Conservation (phyloP, 1,139 yeast species). For the Pichia sp. region DNA sequence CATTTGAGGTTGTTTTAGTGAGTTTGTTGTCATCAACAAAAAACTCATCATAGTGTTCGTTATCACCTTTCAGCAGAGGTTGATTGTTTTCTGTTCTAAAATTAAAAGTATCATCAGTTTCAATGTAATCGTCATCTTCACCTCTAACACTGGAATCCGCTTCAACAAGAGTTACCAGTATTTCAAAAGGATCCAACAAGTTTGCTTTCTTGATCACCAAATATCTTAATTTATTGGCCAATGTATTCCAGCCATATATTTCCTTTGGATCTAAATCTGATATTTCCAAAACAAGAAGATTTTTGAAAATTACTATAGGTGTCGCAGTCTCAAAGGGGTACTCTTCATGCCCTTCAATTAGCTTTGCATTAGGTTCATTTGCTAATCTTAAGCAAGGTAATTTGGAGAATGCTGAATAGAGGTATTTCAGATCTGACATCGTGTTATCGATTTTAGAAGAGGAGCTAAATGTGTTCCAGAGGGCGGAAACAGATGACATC, state of each 20-base stretch:
- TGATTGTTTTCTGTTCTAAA: neutral
- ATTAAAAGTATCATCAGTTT: neutral
- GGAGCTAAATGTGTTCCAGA: constrained; percentile 34
- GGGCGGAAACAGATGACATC: constrained; percentile 40
- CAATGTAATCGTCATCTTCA: constrained; percentile 8
- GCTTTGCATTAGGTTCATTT: constrained; percentile 53
- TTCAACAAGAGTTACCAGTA: constrained; percentile 49
- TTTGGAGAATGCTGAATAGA: constrained; percentile 63
- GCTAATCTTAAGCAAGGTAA: constrained; percentile 59
- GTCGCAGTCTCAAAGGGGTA: constrained; percentile 69
- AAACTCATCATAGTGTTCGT: constrained; percentile 1
- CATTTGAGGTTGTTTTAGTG: constrained; percentile 10
- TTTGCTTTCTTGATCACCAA: constrained; percentile 50
- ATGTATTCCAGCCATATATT: constrained; percentile 58
- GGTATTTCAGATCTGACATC: constrained; percentile 49
- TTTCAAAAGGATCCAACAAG: constrained; percentile 48
- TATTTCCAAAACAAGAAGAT: constrained; percentile 57
- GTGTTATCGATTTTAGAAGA: constrained; percentile 33
- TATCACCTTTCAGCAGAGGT: neutral
- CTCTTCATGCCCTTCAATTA: constrained; percentile 61
- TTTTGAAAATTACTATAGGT: constrained; percentile 57
- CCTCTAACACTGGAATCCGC: constrained; percentile 48
- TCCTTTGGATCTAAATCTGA: constrained; percentile 61
- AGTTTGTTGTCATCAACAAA: constrained; percentile 12
- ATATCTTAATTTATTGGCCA: constrained; percentile 54